phyloP scores from a whole-genome alignment of 2,329 filamentous ascomycete genomes.

The Leptographium procerum region DNA sequence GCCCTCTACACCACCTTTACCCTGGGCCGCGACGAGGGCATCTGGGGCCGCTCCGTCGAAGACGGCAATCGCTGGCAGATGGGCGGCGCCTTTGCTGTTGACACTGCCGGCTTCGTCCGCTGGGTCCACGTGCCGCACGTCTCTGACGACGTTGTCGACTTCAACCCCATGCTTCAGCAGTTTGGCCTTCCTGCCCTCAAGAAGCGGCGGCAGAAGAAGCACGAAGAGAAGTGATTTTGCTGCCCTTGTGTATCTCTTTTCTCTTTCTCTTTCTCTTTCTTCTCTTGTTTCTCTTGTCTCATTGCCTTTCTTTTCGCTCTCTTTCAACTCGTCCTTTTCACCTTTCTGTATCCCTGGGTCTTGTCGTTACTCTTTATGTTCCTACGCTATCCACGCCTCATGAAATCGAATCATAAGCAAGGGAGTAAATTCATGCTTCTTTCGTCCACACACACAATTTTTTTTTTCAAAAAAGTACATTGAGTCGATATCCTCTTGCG shows the following conservation, averaged over 20 bases:
- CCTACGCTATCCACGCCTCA: not conserved
- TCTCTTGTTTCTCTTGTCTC: not conserved
- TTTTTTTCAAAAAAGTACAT: too few species aligned
- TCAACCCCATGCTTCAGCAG: conserved; percentile 21
- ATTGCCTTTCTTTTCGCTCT: not conserved
- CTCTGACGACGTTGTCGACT: conserved; percentile 43
- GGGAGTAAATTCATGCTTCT: not conserved
- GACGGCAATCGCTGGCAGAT: conserved; percentile 60
- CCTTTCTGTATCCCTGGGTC: not conserved
- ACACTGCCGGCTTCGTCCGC: conserved; percentile 36
- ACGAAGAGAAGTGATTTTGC: not conserved
- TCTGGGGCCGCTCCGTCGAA: conserved; percentile 54
- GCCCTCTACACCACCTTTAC: conserved; percentile 46
- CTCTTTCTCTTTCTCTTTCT: not conserved
- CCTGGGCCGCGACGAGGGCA: conserved; percentile 49
- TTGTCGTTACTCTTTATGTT: not conserved
- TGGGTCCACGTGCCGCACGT: conserved; percentile 37
- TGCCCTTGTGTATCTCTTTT: not conserved
- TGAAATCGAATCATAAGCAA: not conserved
- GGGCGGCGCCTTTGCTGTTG: conserved; percentile 52
- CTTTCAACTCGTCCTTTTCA: not conserved
- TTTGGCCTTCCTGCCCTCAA: conserved; percentile 9
- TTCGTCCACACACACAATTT: not conserved
- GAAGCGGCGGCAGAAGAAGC: not conserved
- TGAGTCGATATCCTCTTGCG: too few species aligned